phyloP scores from a whole-genome alignment of 2,329 filamentous ascomycete species.

The Xylogone sp. region DNA sequence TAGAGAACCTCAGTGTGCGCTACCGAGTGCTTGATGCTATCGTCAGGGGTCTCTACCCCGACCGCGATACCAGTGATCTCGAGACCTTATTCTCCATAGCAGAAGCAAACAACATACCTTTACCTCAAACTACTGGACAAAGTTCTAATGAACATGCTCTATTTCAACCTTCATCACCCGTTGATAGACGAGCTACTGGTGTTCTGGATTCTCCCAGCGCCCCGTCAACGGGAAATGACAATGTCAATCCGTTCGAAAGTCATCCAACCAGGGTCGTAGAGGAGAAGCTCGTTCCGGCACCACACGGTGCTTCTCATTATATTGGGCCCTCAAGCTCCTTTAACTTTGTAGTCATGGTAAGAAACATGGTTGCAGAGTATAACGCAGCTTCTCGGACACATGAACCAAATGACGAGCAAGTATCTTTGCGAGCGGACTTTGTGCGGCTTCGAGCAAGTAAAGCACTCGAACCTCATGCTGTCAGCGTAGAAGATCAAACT shows the following conservation, averaged over 20 bases:
- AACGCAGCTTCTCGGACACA: slow-evolving; percentile 16
- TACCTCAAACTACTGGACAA: slow-evolving; percentile 30
- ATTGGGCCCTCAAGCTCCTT: slow-evolving; percentile 28
- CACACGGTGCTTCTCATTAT: slow-evolving; percentile 24
- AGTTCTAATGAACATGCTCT: slow-evolving; percentile 20
- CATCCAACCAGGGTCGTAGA: slow-evolving; percentile 12
- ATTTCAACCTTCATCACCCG: slow-evolving; percentile 12
- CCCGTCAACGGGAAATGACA: neutral
- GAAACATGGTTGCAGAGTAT: slow-evolving; percentile 26
- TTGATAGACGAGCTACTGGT: neutral
- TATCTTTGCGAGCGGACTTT: slow-evolving; percentile 22
- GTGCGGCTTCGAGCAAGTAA: slow-evolving; percentile 25
- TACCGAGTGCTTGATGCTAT: slow-evolving; percentile 39
- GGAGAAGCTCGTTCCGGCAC: slow-evolving; percentile 23
- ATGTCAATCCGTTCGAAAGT: neutral
- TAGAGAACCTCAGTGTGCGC: slow-evolving; percentile 39
- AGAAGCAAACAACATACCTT: slow-evolving; percentile 30
- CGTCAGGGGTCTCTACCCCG: slow-evolving; percentile 36
- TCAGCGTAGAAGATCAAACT: slow-evolving; percentile 16
- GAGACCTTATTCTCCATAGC: slow-evolving; percentile 36
- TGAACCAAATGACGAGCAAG: slow-evolving; percentile 19
- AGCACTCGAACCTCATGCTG: slow-evolving; percentile 23
- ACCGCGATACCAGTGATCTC: slow-evolving; percentile 33
- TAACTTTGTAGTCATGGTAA: slow-evolving; percentile 24
- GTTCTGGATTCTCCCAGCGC: neutral